These are phyloP conservation scores for Candida boleticola DNA, from an alignment of 805 yeast species.

Conservation along the genomic window DNA sequence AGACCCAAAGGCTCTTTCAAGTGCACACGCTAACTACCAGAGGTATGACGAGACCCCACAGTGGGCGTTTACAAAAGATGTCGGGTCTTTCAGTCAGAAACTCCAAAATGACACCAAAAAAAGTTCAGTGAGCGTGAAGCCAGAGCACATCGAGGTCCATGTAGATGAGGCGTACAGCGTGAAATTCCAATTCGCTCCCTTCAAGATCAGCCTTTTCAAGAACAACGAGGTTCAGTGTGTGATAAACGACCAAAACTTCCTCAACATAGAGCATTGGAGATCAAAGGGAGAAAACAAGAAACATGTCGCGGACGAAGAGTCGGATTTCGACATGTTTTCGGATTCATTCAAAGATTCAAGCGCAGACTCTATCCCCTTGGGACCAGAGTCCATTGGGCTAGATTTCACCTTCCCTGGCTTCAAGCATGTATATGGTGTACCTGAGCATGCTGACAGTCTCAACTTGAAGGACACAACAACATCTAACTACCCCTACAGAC, in stretches of 20 bases:
- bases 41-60: constrained; percentile 60
- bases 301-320: constrained; percentile 54
- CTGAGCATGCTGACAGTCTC: constrained; percentile 89
- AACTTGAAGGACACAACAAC: constrained; percentile 66
- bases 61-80: constrained; percentile 48
- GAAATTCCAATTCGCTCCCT: constrained; percentile 43
- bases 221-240: constrained; percentile 48
- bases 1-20: constrained; percentile 16
- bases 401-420: constrained; percentile 69
- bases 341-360: constrained; percentile 71
- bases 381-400: constrained; percentile 86
- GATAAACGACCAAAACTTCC: constrained; percentile 65
- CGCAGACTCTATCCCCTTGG: constrained; percentile 66
- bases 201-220: constrained; percentile 49
- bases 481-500: constrained; percentile 70
- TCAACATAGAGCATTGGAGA: constrained; percentile 85
- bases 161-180: constrained; percentile 16
- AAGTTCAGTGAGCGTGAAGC: not conserved
- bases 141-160: not conserved
- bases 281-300: constrained; percentile 24
- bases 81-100: constrained; percentile 16
- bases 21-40: constrained; percentile 28
- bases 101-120: not conserved
- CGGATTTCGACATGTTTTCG: constrained; percentile 60
- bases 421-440: constrained; percentile 82